These are phyloP conservation scores for Penicillium simplicissimum DNA, from an alignment of 495 filamentous ascomycete genomes.

Conservation along the genomic window DNA sequence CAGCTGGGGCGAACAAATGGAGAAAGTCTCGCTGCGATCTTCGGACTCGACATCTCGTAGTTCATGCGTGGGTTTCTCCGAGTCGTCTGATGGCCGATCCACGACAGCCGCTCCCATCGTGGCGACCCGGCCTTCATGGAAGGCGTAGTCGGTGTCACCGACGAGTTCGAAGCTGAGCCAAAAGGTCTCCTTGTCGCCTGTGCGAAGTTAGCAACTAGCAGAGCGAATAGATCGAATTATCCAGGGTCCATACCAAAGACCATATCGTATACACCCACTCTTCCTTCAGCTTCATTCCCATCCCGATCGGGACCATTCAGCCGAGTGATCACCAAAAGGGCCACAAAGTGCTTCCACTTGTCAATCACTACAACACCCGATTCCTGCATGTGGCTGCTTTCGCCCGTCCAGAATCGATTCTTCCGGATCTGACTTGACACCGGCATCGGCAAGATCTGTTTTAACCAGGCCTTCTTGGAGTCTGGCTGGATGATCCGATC, in stretches of 20 bases:
- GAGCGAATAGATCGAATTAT: not conserved
- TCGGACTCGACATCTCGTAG: not conserved
- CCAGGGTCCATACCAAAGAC: slow-evolving; percentile 24
- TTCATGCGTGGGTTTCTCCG: not conserved
- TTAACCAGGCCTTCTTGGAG: slow-evolving; percentile 23
- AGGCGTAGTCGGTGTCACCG: slow-evolving; percentile 27
- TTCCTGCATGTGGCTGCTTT: slow-evolving; percentile 34
- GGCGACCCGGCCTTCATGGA: slow-evolving; percentile 25
- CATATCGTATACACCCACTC: slow-evolving; percentile 28
- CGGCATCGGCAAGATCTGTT: slow-evolving; percentile 21
- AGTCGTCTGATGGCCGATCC: not conserved
- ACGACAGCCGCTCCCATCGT: not conserved
- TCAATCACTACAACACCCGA: slow-evolving; percentile 34
- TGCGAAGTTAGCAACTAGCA: not conserved
- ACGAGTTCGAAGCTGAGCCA: slow-evolving; percentile 32
- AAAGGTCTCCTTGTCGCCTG: slow-evolving; percentile 34
- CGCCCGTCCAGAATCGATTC: slow-evolving; percentile 25
- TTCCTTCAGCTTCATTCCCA: slow-evolving; percentile 14
- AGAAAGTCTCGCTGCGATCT: slow-evolving; percentile 2
- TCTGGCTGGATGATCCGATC: slow-evolving; percentile 34
- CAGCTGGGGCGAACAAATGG: slow-evolving; percentile 30
- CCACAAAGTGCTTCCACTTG: slow-evolving; percentile 28
- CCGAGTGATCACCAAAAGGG: slow-evolving; percentile 28
- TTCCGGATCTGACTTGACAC: slow-evolving; percentile 19
- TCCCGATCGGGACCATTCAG: slow-evolving; percentile 35